These are phyloP conservation scores for Hyaloperonospora brassicae DNA, from an alignment of 352 stramenopile genomes.

Conservation along the genomic window DNA sequence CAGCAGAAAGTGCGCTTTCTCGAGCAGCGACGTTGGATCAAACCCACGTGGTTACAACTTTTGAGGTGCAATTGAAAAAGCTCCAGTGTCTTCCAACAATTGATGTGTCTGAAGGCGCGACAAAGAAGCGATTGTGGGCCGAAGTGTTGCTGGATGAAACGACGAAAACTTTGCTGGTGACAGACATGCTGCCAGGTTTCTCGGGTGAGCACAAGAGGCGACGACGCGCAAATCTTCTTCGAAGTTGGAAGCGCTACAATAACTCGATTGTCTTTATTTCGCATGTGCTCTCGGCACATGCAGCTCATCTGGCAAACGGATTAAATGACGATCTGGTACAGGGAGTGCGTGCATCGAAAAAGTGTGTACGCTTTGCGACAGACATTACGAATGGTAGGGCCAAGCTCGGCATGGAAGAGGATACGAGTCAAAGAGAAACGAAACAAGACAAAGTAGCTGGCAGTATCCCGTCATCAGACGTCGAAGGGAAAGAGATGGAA, in stretches of 20 bases:
- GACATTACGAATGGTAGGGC: slow-evolving; percentile 20
- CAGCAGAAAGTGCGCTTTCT: slow-evolving; percentile 17
- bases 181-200: slow-evolving; percentile 66
- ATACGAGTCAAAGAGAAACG: not conserved
- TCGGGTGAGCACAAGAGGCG: slow-evolving; percentile 65
- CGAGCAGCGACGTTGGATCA: slow-evolving; percentile 19
- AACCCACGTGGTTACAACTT: slow-evolving; percentile 50
- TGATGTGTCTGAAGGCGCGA: slow-evolving; percentile 55
- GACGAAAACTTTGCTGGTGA: slow-evolving; percentile 74
- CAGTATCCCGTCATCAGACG: not conserved
- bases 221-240: slow-evolving; percentile 53
- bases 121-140: slow-evolving; percentile 60
- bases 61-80: slow-evolving; percentile 77
- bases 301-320: slow-evolving; percentile 9
- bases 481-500: slow-evolving; percentile 22
- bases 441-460: slow-evolving; percentile 5
- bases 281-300: slow-evolving; percentile 30
- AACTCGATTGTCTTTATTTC: slow-evolving; percentile 61
- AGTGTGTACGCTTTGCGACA: slow-evolving; percentile 54
- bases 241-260: slow-evolving; percentile 77
- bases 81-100: slow-evolving; percentile 73
- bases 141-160: slow-evolving; percentile 73
- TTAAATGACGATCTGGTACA: slow-evolving; percentile 14
- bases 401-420: slow-evolving; percentile 5
- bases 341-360: slow-evolving; percentile 34